These are phyloP conservation scores for Cucurbita argyrosperma DNA, from an alignment of 306 rosid species.

Conservation along the genomic window DNA sequence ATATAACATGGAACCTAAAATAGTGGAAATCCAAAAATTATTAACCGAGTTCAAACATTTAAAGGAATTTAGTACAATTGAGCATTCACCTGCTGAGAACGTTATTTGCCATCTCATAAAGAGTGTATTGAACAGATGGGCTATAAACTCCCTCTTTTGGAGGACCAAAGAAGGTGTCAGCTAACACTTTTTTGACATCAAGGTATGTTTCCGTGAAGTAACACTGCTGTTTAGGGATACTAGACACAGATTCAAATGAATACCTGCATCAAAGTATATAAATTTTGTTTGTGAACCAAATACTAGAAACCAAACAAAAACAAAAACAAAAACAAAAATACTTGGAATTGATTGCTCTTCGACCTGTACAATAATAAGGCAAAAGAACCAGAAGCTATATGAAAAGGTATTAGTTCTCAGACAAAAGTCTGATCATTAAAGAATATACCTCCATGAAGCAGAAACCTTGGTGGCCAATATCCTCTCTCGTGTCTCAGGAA, in stretches of 20 bases:
- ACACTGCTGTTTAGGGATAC: conserved; percentile 44
- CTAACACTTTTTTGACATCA: conserved; percentile 44
- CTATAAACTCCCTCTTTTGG: conserved; percentile 72
- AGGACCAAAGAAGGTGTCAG: conserved; percentile 64
- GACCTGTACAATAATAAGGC: background rate
- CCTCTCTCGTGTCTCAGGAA: conserved; percentile 86
- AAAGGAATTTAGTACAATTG: background rate
- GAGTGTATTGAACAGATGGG: conserved; percentile 89
- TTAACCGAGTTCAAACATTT: background rate
- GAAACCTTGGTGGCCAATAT: conserved; percentile 83
- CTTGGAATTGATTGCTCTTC: background rate
- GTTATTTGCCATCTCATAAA: conserved; percentile 70
- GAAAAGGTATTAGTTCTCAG: background rate
- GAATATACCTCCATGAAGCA: conserved; percentile 60
- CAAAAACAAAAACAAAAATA: background rate
- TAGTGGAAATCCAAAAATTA: conserved; percentile 10
- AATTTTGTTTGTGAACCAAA: background rate
- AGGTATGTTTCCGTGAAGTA: conserved; percentile 57
- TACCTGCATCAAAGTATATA: conserved; percentile 39
- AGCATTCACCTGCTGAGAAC: conserved; percentile 37
- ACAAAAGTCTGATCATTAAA: background rate
- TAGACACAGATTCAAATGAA: conserved; percentile 36
- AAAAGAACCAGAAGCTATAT: background rate
- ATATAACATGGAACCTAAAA: conserved; percentile 62
- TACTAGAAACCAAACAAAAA: background rate